These are phyloP conservation scores for Clarireedia paspali DNA, from an alignment of 2,329 filamentous ascomycete species.

Conservation along the genomic window DNA sequence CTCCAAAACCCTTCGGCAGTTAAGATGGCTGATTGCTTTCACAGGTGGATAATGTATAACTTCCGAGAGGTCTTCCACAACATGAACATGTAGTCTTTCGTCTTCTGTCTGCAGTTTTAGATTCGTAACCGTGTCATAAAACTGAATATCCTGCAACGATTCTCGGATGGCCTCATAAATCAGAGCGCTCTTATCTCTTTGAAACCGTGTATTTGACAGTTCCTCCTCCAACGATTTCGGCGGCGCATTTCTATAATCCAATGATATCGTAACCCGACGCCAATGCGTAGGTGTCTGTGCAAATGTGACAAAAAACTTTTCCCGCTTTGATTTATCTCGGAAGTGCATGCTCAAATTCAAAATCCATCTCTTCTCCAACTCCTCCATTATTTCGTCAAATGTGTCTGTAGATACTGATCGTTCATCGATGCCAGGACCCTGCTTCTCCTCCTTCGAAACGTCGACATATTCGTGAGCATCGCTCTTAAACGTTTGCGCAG, in stretches of 20 bases:
- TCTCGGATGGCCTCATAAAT: constrained; percentile 95
- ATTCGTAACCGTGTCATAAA: constrained; percentile 93
- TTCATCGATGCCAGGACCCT: constrained; percentile 20
- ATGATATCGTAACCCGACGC: constrained; percentile 84
- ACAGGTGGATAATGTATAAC: constrained; percentile 79
- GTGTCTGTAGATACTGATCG: constrained; percentile 26
- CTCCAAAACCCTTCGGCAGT: constrained; percentile 59
- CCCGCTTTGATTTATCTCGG: constrained; percentile 80
- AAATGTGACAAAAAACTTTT: constrained; percentile 98
- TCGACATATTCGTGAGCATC: constrained; percentile 23
- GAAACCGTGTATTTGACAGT: constrained; percentile 67
- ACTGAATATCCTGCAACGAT: constrained; percentile 86
- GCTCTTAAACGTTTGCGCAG: constrained; percentile 13
- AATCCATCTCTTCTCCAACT: constrained; percentile 87
- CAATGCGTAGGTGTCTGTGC: constrained; percentile 72
- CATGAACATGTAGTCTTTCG: constrained; percentile 85
- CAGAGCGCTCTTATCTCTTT: constrained; percentile 84
- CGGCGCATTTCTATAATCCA: constrained; percentile 80
- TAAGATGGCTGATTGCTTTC: constrained; percentile 66
- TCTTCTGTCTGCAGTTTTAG: constrained; percentile 86
- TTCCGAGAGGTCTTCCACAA: constrained; percentile 87
- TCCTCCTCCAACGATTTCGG: constrained; percentile 80
- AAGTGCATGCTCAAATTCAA: constrained; percentile 98
- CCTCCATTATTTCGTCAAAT: constrained; percentile 63
- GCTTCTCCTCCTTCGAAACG: constrained; percentile 22